phyloP scores from a whole-genome alignment of 345 rosid species.

The Draba incana region DNA sequence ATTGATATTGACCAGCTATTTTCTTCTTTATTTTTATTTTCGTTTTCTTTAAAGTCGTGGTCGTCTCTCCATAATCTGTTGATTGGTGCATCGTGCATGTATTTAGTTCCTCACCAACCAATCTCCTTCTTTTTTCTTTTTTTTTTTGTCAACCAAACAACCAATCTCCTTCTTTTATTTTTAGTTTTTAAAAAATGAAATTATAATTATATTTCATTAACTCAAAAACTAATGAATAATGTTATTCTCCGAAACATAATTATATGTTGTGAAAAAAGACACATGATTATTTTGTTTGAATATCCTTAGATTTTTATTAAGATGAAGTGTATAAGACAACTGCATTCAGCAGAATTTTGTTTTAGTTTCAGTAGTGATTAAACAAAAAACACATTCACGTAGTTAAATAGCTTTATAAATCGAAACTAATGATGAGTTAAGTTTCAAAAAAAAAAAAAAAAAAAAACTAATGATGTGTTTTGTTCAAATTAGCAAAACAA shows the following conservation, averaged over 20 bases:
- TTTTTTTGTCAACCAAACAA: too few species aligned
- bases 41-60: background rate
- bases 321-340: background rate
- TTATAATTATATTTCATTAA: background rate
- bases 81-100: conserved; percentile 32
- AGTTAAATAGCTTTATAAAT: background rate
- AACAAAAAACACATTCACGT: background rate
- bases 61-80: conserved; percentile 7
- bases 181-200: background rate
- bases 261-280: background rate
- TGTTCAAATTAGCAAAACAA: background rate
- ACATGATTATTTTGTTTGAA: background rate
- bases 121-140: background rate
- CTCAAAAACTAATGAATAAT: background rate
- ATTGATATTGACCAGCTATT: conserved; percentile 17
- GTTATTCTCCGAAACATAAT: background rate
- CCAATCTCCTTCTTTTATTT: conserved; percentile 4
- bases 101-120: conserved; percentile 31
- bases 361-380: background rate
- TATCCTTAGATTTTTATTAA: background rate
- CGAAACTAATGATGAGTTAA: background rate
- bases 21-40: background rate
- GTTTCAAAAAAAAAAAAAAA: too few species aligned
- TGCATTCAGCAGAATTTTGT: background rate
- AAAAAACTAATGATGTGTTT: background rate